A percentile compares a stretch with the other conserved stretches of the same genome.
These are phyloP conservation scores for Haplographium delicatum DNA, from an alignment of 495 filamentous ascomycete species.

Conservation along the genomic window DNA sequence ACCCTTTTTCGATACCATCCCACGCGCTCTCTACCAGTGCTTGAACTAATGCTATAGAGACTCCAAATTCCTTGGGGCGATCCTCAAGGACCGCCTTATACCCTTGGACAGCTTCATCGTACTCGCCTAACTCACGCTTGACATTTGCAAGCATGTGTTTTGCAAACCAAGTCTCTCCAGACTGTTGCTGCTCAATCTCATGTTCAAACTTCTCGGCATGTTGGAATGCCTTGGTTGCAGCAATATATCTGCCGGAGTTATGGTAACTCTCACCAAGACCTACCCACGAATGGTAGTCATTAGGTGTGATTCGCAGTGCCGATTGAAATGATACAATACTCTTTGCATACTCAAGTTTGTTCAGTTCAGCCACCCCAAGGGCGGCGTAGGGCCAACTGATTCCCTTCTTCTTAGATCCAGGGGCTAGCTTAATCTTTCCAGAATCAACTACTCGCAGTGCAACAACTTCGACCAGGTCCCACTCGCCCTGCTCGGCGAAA, in stretches of 20 bases:
- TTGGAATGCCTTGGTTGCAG: slow-evolving; percentile 84
- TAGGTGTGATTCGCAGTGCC: slow-evolving; percentile 75
- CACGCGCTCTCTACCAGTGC: slow-evolving; percentile 76
- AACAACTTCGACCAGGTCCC: slow-evolving; percentile 92
- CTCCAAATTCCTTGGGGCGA: slow-evolving; percentile 73
- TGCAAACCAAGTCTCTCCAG: slow-evolving; percentile 78
- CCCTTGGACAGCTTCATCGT: slow-evolving; percentile 69
- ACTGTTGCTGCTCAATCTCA: slow-evolving; percentile 37
- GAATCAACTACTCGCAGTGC: slow-evolving; percentile 90
- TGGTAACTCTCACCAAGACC: slow-evolving; percentile 95
- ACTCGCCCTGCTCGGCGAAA: slow-evolving; percentile 86
- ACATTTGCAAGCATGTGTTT: slow-evolving; percentile 97
- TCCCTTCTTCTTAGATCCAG: slow-evolving; percentile 84
- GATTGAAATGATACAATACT: slow-evolving; percentile 88
- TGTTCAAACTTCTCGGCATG: slow-evolving; percentile 70
- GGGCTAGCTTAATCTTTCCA: slow-evolving; percentile 79
- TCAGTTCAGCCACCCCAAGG: slow-evolving; percentile 91
- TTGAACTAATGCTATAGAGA: slow-evolving; percentile 79
- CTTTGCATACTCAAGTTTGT: slow-evolving; percentile 83
- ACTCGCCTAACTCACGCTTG: slow-evolving; percentile 83
- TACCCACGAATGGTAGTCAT: slow-evolving; percentile 92
- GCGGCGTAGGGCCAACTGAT: slow-evolving; percentile 97
- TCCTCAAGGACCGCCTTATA: slow-evolving; percentile 65
- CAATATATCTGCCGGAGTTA: slow-evolving; percentile 85
- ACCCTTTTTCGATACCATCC: slow-evolving; percentile 69